These are phyloP conservation scores for Xylariales sp. DNA, from an alignment of 2,329 filamentous ascomycete genomes.

Conservation along the genomic window DNA sequence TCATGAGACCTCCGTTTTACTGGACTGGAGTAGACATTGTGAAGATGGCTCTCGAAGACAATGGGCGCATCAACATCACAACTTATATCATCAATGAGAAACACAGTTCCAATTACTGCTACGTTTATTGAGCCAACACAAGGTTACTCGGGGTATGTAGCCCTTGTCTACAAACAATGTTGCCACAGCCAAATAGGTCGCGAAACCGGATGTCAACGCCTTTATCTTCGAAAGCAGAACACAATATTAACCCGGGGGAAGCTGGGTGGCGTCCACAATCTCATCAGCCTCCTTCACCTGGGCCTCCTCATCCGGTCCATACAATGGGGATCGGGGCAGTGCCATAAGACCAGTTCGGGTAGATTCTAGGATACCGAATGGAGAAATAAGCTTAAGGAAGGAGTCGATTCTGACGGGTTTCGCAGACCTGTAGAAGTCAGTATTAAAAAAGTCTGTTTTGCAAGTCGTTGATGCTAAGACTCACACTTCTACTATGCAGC, in stretches of 20 bases:
- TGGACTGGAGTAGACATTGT: too few relatives aligned
- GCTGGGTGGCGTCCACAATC: slow-evolving; percentile 87
- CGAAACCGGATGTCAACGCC: slow-evolving; percentile 9
- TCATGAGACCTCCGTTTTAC: too few relatives aligned
- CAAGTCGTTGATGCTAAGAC: slow-evolving; percentile 29
- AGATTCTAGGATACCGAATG: slow-evolving; percentile 95
- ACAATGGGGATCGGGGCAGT: slow-evolving; percentile 84
- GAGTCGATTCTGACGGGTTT: slow-evolving; percentile 93
- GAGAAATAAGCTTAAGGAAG: slow-evolving; percentile 91
- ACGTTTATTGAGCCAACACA: too few relatives aligned
- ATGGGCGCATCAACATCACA: too few relatives aligned
- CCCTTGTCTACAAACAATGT: slow-evolving; percentile 15
- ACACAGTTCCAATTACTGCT: too few relatives aligned
- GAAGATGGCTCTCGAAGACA: too few relatives aligned
- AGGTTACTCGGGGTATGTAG: too few relatives aligned
- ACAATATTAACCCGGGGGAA: slow-evolving; percentile 72
- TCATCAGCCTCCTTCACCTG: slow-evolving; percentile 84
- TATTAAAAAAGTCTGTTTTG: slow-evolving; percentile 1
- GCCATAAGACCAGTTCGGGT: slow-evolving; percentile 96
- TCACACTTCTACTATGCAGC: slow-evolving; percentile 96
- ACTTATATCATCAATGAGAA: too few relatives aligned
- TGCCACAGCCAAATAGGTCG: slow-evolving; percentile 14
- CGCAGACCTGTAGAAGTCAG: slow-evolving; percentile 60
- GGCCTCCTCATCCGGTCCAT: slow-evolving; percentile 62
- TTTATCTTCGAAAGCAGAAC: neutral